phyloP scores from a whole-genome alignment of 1,284 basidiomycete species.

The Ustilago shanxiensis region DNA sequence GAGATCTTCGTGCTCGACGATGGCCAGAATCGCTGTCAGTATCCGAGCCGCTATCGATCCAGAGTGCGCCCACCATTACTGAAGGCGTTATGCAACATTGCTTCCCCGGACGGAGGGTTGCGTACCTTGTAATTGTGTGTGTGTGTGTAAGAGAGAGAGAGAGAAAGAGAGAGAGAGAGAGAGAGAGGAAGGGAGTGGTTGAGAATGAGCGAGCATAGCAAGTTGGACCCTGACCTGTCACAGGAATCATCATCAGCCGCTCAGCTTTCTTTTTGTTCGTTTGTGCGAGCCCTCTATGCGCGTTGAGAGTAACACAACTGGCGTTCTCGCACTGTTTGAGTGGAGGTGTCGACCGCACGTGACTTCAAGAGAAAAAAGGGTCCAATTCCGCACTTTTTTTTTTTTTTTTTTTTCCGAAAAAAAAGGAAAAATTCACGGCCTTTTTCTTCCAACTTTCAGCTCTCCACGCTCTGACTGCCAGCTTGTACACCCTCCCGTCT shows the following conservation, averaged over 20 bases:
- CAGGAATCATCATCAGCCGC: too few relatives aligned
- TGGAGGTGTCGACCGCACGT: slow-evolving; percentile 17
- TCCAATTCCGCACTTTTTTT: slow-evolving; percentile 16
- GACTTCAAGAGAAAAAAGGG: slow-evolving; percentile 24
- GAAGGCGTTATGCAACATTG: slow-evolving; percentile 12
- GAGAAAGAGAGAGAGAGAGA: too few relatives aligned
- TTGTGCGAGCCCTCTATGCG: too few relatives aligned
- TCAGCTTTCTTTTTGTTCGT: too few relatives aligned
- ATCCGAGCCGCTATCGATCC: slow-evolving; percentile 45
- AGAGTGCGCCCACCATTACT: slow-evolving; percentile 43
- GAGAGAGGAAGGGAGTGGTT: too few relatives aligned
- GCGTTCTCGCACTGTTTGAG: neutral
- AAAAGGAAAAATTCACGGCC: slow-evolving; percentile 10
- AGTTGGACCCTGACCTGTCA: too few relatives aligned
- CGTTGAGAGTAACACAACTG: too few relatives aligned
- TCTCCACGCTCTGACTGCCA: neutral
- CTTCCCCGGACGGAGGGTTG: too few relatives aligned
- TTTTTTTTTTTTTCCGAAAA: slow-evolving; percentile 2
- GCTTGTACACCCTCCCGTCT: too few relatives aligned
- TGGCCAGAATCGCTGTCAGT: slow-evolving; percentile 20
- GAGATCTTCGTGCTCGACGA: slow-evolving; percentile 8
- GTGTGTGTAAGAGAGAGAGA: too few relatives aligned
- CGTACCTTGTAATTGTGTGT: too few relatives aligned
- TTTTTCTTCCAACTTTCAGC: slow-evolving; percentile 1
- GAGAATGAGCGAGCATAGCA: too few relatives aligned